Percentiles rank a stretch among this genome's conserved stretches.
Evolutionary conservation across 495 filamentous ascomycete genomes (phyloP).

Genomic region (Aspergillus nanangensis): DNA sequence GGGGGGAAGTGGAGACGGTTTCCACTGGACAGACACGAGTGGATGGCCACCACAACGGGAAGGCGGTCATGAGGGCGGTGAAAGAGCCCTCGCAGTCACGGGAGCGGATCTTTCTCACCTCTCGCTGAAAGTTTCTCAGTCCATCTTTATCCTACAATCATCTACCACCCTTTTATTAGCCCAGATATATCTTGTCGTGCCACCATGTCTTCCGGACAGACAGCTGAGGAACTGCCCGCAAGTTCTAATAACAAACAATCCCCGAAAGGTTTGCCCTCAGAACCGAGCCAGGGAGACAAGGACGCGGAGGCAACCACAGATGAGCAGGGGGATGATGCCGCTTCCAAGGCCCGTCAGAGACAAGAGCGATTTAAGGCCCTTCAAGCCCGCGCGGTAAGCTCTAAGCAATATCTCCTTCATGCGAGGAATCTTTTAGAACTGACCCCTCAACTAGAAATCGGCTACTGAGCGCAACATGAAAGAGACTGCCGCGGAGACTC

Average conservation of each 20-base stretch:
- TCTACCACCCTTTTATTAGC: too few relatives aligned
- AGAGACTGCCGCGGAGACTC: slow-evolving; percentile 77
- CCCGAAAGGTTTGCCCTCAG: not conserved
- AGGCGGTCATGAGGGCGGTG: not conserved
- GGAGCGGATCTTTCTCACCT: not conserved
- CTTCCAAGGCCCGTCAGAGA: slow-evolving; percentile 29
- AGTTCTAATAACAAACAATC: too few relatives aligned
- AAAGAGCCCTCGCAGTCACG: not conserved
- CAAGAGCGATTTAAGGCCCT: slow-evolving; percentile 70
- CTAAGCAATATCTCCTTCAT: not conserved
- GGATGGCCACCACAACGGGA: too few relatives aligned
- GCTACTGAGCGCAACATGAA: slow-evolving; percentile 74
- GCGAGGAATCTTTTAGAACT: not conserved
- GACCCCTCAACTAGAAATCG: slow-evolving; percentile 47
- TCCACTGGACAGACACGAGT: too few relatives aligned
- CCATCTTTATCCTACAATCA: too few relatives aligned
- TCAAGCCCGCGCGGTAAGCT: slow-evolving; percentile 65
- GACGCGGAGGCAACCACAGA: too few relatives aligned
- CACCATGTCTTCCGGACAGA: not conserved
- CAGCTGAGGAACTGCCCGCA: not conserved
- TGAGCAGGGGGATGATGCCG: slow-evolving; percentile 21
- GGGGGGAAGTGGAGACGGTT: not conserved
- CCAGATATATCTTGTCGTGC: too few relatives aligned
- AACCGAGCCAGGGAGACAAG: not conserved
- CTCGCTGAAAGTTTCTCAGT: too few relatives aligned